Evolutionary conservation across 805 yeast species (phyloP), one percentile per base, ranked within the genome.

Genomic region (Kazachstania africana): DNA sequence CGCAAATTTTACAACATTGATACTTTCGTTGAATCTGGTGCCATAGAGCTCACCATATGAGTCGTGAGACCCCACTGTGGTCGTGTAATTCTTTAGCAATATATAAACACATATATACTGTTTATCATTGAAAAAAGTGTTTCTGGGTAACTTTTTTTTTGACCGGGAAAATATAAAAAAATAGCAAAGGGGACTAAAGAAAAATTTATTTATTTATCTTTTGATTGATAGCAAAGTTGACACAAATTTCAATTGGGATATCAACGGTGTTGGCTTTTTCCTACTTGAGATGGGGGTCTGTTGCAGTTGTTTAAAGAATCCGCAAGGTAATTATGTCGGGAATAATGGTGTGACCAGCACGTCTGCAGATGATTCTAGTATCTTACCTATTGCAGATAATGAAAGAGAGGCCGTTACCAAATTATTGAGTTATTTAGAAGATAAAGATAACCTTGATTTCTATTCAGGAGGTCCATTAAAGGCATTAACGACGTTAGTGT

Each of bases 321-420:
- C 42, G 6, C 9, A 8, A 8, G 22, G 22, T 19, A 19, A 19
- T 10, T 8, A 19, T 19, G 12, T 13, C 20, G 6, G 30, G 12
- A 27, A 16, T 28, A 28, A 53, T 12, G 29, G 33, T 9, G 18
- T 17, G 3, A 8, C 25, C 6, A 23, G n/a, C n/a, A 29, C 21
- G 15, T 12, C 36, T n/a, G 17, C 21, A 3, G 46, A 68, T 28
- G 68, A 64, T 31, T 60, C 70, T 30, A 76, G 72, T 39, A 74
- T 45, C 61, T 70, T 78, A 70, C 62, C 88, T 80, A 39, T 91
- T 35, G 96, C 95, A 8, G 97, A 91, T 48, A 85, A 88, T 52
- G 98, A 91, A 61, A 71, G 98, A 38, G 95, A 84, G 47, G 98
- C 98, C 19, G 94, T 91, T 28, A 77, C 95, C 6, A 82, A 88